Evolutionary conservation across 2,329 filamentous ascomycete genomes (phyloP), one percentile per base, ranked within the genome.

Genomic region (Cladosporium velox): DNA sequence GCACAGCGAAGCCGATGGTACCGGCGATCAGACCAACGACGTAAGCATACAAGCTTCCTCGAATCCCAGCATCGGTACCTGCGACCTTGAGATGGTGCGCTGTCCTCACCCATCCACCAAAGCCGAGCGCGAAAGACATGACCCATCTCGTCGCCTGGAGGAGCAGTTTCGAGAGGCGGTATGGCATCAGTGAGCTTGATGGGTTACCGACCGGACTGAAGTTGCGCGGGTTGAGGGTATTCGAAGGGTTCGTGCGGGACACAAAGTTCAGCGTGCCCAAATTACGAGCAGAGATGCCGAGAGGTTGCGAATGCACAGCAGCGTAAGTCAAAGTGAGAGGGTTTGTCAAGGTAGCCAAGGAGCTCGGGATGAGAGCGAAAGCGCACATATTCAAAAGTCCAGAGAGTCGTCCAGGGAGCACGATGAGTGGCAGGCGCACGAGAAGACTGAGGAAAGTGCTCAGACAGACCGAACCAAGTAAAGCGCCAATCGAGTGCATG

Each of bases 71-170:
- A 65, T 76, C 73, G 82, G 85, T 65, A 88, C 67, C 81, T 80
- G 74, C 80, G 76, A 82, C 24, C 61, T 85, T 83, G 4, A 97
- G 82, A 78, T 91, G 89, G 69, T 92, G 89, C 12, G 95, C 93
- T 41, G 93, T 96, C 57, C 92, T 91, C 10, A 98, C 92, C 95
- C 95, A 99, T n/a, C 92, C 94, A 4, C 91, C 93, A 74, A 98
- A 96, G 0, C 94, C 94, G 34, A 99, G 86, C 0, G 89, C 91
- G 57, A 93, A 88, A 0, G 92, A 92, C 87, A 97, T 96, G 74
- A 97, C 91, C 76, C 94, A 91, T 21, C 94, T 88, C 1, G 93
- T 95, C 3, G 94, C 92, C 72, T 97, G 92, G 3, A 99, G 87
- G 8, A 99, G 86, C 32, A 98, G 85, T 77, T 97, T 98, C 1